Percentiles rank a stretch among this genome's conserved stretches.
These are phyloP conservation scores for Sonneratia caseolaris DNA, from an alignment of 345 rosid genomes.

Conservation along the genomic window DNA sequence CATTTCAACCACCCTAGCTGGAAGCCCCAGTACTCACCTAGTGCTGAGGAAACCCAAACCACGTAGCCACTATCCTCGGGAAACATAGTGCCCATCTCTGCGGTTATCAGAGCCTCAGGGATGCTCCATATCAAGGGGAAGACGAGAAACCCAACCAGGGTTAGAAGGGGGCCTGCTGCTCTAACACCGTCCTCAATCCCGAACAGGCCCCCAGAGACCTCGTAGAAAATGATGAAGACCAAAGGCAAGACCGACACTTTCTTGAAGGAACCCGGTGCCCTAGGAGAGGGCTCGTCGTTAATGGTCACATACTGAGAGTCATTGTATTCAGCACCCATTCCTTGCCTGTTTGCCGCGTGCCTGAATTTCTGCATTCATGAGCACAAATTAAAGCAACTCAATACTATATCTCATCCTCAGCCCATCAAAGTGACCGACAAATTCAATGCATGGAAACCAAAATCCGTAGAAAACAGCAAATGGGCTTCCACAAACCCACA, in stretches of 20 bases:
- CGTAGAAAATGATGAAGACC: constrained; percentile 27
- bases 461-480: too few relatives aligned
- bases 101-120: constrained; percentile 31
- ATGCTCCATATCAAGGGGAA: constrained; percentile 31
- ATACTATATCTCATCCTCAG: too few relatives aligned
- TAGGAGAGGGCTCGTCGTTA: constrained; percentile 12
- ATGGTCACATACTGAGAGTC: neutral
- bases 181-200: constrained; percentile 32
- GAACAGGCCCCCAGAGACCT: constrained; percentile 32
- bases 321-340: constrained; percentile 2
- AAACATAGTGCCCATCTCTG: constrained; percentile 35
- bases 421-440: too few relatives aligned
- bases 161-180: constrained; percentile 33
- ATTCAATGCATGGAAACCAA: too few relatives aligned
- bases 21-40: constrained; percentile 30
- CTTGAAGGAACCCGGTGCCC: constrained; percentile 7
- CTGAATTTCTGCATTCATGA: constrained; percentile 11
- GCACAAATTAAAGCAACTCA: neutral
- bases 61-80: constrained; percentile 35
- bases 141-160: constrained; percentile 24
- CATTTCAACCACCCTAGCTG: constrained; percentile 39
- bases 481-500: too few relatives aligned
- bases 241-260: constrained; percentile 28
- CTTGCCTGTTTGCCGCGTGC: constrained; percentile 6
- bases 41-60: constrained; percentile 28